Evolutionary conservation across 2,329 filamentous ascomycete genomes (phyloP).

Genomic region (Fusarium robinianum): DNA sequence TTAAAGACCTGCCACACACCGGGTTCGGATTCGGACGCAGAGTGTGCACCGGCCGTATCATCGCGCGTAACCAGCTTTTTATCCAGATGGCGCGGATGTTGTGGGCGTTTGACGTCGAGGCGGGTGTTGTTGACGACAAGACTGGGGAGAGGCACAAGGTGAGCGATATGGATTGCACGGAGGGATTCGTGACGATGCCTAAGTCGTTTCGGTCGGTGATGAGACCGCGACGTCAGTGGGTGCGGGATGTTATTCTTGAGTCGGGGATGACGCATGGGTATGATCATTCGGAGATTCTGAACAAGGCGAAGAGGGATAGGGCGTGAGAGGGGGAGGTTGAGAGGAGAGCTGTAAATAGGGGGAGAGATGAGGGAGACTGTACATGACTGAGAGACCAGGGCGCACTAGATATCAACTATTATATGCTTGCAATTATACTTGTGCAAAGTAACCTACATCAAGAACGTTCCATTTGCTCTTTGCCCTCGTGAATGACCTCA

Average conservation of each 20-base stretch:
- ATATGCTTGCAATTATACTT: no score
- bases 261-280: conserved; percentile 4
- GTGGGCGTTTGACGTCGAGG: conserved; percentile 53
- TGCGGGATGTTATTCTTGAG: conserved; percentile 22
- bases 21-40: conserved; percentile 56
- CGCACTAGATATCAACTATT: no score
- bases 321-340: background rate
- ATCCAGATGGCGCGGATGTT: conserved; percentile 49
- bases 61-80: conserved; percentile 53
- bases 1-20: conserved; percentile 39
- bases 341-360: no score
- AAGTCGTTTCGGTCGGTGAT: conserved; percentile 38
- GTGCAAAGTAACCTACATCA: no score
- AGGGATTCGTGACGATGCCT: conserved; percentile 36
- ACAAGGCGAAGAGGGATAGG: conserved; percentile 1
- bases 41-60: conserved; percentile 48
- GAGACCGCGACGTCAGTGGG: conserved; percentile 37
- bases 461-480: no score
- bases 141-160: conserved; percentile 26
- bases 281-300: conserved; percentile 5
- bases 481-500: no score
- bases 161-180: conserved; percentile 32
- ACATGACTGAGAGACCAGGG: no score
- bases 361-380: no score
- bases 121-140: conserved; percentile 21